phyloP scores from a whole-genome alignment of 495 filamentous ascomycete species.

The Penicilliopsis zonata region DNA sequence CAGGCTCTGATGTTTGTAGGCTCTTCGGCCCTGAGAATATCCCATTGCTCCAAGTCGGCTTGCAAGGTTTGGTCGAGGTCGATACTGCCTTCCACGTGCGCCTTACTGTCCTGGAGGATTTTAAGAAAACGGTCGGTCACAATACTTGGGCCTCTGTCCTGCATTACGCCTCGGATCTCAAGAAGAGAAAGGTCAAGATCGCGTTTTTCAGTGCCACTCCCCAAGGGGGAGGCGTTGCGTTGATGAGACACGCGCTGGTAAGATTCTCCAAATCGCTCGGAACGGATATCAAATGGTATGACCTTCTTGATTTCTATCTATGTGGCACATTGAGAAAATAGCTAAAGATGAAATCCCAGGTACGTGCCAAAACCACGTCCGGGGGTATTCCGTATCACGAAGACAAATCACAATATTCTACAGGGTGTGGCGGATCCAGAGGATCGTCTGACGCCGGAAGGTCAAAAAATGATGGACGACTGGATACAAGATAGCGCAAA shows the following conservation, averaged over 20 bases:
- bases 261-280: constrained; percentile 58
- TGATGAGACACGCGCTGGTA: constrained; percentile 80
- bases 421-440: constrained; percentile 62
- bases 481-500: constrained; percentile 73
- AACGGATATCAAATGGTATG: constrained; percentile 67
- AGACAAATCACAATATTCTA: constrained; percentile 86
- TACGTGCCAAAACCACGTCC: constrained; percentile 76
- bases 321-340: constrained; percentile 1
- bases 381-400: constrained; percentile 77
- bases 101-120: constrained; percentile 50
- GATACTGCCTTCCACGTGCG: constrained; percentile 53
- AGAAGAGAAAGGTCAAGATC: constrained; percentile 52
- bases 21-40: constrained; percentile 65
- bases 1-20: constrained; percentile 21
- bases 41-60: constrained; percentile 65
- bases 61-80: constrained; percentile 61
- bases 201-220: constrained; percentile 83
- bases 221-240: constrained; percentile 76
- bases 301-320: constrained; percentile 5
- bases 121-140: constrained; percentile 45
- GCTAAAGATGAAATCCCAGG: constrained; percentile 18
- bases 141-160: constrained; percentile 60
- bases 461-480: constrained; percentile 47
- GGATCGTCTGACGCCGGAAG: constrained; percentile 47
- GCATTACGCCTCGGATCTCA: constrained; percentile 56